These are phyloP conservation scores for Saitozyma podzolica DNA, from an alignment of 768 basidiomycete species.

Conservation along the genomic window DNA sequence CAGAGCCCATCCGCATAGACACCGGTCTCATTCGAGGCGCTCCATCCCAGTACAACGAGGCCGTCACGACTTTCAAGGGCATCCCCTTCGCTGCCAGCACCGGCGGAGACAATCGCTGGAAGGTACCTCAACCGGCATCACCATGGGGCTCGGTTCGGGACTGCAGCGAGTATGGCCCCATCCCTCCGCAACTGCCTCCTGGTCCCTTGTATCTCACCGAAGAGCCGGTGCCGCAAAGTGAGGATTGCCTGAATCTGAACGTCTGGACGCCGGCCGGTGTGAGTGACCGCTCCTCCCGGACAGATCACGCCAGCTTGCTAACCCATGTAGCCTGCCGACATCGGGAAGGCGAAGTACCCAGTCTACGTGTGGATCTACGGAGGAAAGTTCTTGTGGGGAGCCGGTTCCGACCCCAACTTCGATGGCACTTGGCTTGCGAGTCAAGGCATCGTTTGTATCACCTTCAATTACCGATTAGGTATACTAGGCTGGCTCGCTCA, in stretches of 20 bases:
- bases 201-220: constrained; percentile 9
- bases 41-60: too few species aligned
- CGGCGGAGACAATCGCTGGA: constrained; percentile 55
- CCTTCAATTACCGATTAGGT: constrained; percentile 27
- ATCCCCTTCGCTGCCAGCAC: constrained; percentile 59
- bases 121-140: constrained; percentile 24
- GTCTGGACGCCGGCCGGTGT: constrained; percentile 40
- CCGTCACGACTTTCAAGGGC: constrained; percentile 54
- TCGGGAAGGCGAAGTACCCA: constrained; percentile 13
- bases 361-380: constrained; percentile 45
- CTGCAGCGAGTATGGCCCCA: constrained; percentile 4
- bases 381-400: constrained; percentile 39
- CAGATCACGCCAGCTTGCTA: constrained; percentile 5
- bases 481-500: constrained; percentile 23
- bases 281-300: too few species aligned
- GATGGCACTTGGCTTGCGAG: constrained; percentile 26
- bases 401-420: constrained; percentile 25
- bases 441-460: constrained; percentile 18
- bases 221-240: constrained; percentile 16
- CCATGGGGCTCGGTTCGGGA: constrained; percentile 22
- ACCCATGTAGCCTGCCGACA: constrained; percentile 10
- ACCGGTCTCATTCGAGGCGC: too few species aligned
- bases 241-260: constrained; percentile 44
- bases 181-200: too few species aligned
- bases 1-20: too few species aligned